Conservation (phyloP, 73 alveolate genomes). For the Loxodes magnus region DNA sequence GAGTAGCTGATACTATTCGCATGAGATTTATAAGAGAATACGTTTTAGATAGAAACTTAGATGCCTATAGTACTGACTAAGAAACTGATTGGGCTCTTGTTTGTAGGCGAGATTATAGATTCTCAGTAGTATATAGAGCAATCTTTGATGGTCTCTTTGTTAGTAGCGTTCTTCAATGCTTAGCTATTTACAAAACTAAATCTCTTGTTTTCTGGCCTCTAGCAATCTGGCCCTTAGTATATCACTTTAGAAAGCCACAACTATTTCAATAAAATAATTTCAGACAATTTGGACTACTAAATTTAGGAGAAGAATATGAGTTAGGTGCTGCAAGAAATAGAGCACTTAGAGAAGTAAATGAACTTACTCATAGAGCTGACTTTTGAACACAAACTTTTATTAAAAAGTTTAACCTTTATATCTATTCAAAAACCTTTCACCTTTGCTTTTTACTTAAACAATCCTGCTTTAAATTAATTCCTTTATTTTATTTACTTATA, state of each 20-base stretch:
- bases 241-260: conserved; percentile 35
- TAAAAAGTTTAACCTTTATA: too few relatives aligned
- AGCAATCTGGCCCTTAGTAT: conserved; percentile 46
- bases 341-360: conserved; percentile 59
- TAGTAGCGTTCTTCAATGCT: background rate
- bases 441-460: too few relatives aligned
- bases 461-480: too few relatives aligned
- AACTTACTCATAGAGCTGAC: conserved; percentile 63
- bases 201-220: conserved; percentile 13
- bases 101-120: conserved; percentile 55
- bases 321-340: conserved; percentile 69
- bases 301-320: conserved; percentile 73
- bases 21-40: conserved; percentile 19
- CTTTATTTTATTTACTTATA: too few relatives aligned
- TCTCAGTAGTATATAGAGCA: background rate
- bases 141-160: background rate
- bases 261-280: conserved; percentile 44
- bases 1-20: background rate
- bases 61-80: conserved; percentile 45
- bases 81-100: conserved; percentile 84
- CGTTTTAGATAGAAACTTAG: conserved; percentile 25
- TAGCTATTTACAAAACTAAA: background rate
- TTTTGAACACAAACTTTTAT: too few relatives aligned
- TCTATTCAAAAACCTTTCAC: too few relatives aligned
- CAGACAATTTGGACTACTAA: conserved; percentile 71